A percentile compares a stretch with the other conserved stretches of the same genome.
Conservation (phyloP, 2,329 filamentous ascomycete genomes). For the Blastomyces emzantsi region DNA sequence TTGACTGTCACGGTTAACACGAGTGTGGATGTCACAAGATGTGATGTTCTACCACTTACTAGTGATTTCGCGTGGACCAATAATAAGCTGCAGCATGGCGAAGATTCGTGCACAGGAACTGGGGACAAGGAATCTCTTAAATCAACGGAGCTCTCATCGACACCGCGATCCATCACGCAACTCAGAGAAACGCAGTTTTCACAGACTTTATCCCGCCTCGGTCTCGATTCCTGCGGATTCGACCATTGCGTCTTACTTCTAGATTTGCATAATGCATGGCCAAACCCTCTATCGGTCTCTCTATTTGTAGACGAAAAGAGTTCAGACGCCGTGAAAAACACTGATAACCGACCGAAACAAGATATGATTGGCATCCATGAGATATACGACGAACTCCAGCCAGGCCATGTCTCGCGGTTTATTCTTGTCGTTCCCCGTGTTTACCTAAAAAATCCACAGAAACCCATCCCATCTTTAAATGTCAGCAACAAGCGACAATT, state of each 20-base stretch:
- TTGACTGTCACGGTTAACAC: constrained; percentile 87
- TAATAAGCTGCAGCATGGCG: constrained; percentile 22
- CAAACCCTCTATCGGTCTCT: constrained; percentile 61
- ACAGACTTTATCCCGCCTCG: constrained; percentile 37
- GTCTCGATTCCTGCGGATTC: constrained; percentile 36
- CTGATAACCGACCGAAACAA: constrained; percentile 18
- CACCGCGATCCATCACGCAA: constrained; percentile 14
- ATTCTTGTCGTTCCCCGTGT: constrained; percentile 67
- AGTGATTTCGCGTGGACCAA: constrained; percentile 58
- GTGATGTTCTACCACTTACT: constrained; percentile 68
- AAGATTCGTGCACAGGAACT: background rate
- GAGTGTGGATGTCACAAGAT: constrained; percentile 69
- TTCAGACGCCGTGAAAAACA: constrained; percentile 7
- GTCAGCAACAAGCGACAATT: constrained; percentile 83
- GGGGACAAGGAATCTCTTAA: constrained; percentile 10
- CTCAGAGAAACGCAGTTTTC: constrained; percentile 37
- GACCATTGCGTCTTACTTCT: constrained; percentile 71
- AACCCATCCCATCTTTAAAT: constrained; percentile 69
- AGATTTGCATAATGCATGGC: constrained; percentile 86
- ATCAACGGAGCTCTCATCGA: constrained; percentile 1
- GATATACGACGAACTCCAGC: constrained; percentile 43
- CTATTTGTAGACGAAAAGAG: constrained; percentile 41
- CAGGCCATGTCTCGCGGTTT: constrained; percentile 59
- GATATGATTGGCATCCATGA: constrained; percentile 25
- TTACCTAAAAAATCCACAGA: constrained; percentile 66